Conservation (phyloP, 352 stramenopile species). For the Phytophthora crassamura region DNA sequence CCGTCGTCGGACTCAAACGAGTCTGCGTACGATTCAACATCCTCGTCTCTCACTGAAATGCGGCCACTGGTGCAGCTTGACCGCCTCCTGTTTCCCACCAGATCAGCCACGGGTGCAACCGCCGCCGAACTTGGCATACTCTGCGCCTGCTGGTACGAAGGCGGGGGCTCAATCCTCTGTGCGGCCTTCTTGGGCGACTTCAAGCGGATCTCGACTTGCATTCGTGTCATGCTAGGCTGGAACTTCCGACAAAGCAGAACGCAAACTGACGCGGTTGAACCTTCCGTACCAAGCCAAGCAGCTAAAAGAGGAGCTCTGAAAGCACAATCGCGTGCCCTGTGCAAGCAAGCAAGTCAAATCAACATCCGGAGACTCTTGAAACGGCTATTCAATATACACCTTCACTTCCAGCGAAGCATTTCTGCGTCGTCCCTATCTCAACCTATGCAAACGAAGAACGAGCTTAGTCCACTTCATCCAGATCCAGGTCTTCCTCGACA, state of each 20-base stretch:
- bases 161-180: conserved; percentile 14
- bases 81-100: background rate
- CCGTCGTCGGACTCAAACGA: conserved; percentile 40
- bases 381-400: conserved; percentile 40
- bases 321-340: conserved; percentile 9
- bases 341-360: conserved; percentile 7
- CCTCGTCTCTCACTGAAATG: conserved; percentile 19
- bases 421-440: conserved; percentile 2
- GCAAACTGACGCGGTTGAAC: background rate
- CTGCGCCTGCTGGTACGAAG: conserved; percentile 52
- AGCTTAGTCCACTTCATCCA: conserved; percentile 73
- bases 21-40: conserved; percentile 39
- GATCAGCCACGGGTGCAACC: background rate
- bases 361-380: conserved; percentile 5
- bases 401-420: conserved; percentile 20
- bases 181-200: conserved; percentile 26
- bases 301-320: conserved; percentile 29
- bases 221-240: conserved; percentile 22
- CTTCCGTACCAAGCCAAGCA: background rate
- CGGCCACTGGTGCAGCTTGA: background rate
- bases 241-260: background rate
- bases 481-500: conserved; percentile 69
- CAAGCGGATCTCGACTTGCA: conserved; percentile 40
- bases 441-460: conserved; percentile 7
- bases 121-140: conserved; percentile 11